A percentile compares a stretch with the other conserved stretches of the same genome.
Conservation (phyloP, 2,329 filamentous ascomycete genomes). For the Bipolaris zeicola region DNA sequence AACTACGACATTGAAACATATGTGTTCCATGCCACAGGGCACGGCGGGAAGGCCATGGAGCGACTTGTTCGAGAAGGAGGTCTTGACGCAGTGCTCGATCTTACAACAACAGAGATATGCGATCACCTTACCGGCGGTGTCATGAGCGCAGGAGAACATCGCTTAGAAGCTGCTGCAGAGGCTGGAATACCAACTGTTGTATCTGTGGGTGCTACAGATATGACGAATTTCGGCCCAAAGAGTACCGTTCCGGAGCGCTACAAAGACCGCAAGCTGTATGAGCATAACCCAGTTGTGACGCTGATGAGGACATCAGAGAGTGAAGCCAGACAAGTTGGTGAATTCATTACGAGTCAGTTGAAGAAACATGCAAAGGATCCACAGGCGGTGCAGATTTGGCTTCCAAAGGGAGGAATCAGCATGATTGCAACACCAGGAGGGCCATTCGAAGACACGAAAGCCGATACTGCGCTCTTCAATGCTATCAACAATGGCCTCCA, state of each 20-base stretch:
- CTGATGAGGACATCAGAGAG: conserved; percentile 67
- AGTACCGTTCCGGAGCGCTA: conserved; percentile 63
- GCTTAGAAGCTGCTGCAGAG: conserved; percentile 63
- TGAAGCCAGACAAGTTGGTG: conserved; percentile 62
- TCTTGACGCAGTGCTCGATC: conserved; percentile 70
- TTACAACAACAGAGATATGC: conserved; percentile 72
- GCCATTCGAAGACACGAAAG: conserved; percentile 59
- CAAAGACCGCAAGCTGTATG: conserved; percentile 58
- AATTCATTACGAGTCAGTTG: conserved; percentile 62
- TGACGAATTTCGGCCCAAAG: conserved; percentile 65
- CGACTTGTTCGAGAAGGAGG: conserved; percentile 61
- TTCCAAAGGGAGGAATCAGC: conserved; percentile 67
- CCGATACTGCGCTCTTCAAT: conserved; percentile 55
- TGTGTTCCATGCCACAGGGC: conserved; percentile 72
- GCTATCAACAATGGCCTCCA: conserved; percentile 57
- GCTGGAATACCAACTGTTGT: conserved; percentile 64
- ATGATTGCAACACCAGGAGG: conserved; percentile 60
- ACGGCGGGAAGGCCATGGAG: conserved; percentile 73
- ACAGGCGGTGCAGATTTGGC: conserved; percentile 59
- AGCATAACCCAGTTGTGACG: conserved; percentile 70
- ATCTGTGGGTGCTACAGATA: conserved; percentile 54
- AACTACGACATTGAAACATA: conserved; percentile 60
- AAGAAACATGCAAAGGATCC: conserved; percentile 47
- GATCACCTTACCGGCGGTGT: conserved; percentile 68
- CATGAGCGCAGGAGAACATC: conserved; percentile 62